Base-by-base conservation (phyloP, 1,284 basidiomycete species). In the Marasmius sp. region DNA sequence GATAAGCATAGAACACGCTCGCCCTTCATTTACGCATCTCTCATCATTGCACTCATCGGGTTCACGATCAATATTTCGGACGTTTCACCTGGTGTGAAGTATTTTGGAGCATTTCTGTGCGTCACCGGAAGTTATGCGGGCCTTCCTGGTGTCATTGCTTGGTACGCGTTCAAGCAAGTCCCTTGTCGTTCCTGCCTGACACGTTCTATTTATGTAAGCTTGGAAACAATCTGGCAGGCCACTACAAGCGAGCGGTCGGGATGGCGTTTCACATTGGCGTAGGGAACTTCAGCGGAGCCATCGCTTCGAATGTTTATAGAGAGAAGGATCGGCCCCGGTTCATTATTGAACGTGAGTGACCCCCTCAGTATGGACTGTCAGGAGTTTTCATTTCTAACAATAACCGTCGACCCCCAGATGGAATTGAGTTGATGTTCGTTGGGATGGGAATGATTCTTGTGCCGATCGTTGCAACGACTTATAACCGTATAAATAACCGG, bases 241-340 rank as follows among this genome's bases (percentile, higher is more conserved):
- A 88, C 65, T 87, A 86, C 67, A 89, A 89, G 71, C 85, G 87
- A 9, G 86, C 83, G 2, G 79, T 86, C 6, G 84, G 81, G 4
- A 84, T 88, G 81, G 85, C 84, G 0, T 61, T 86, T 22, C 85
- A 88, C n/a, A 85, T 88, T 48, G 85, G 85, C 16, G 78, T 87
- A 33, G 86, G 83, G 0, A 87, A 87, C 68, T 79, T 85, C 64
- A 75, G 76, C 38, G 85, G 80, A 5, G 82, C 83, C 0, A 83
- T 87, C 50, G 82, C 85, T 4, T 79, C 81, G 3, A 88, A 87
- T 64, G 82, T 90, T 8, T 90, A 85, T 69, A 80, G 86, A 33
- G 68, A 80, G 0, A 74, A 78, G 61, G 88, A 90, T 69, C 72
- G 78, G 1, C 89, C 89, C 0, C 78, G 82, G 3, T 91, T 84